These are phyloP conservation scores for Trypanosoma theileri DNA, from an alignment of 208 protist genomes.

Conservation along the genomic window DNA sequence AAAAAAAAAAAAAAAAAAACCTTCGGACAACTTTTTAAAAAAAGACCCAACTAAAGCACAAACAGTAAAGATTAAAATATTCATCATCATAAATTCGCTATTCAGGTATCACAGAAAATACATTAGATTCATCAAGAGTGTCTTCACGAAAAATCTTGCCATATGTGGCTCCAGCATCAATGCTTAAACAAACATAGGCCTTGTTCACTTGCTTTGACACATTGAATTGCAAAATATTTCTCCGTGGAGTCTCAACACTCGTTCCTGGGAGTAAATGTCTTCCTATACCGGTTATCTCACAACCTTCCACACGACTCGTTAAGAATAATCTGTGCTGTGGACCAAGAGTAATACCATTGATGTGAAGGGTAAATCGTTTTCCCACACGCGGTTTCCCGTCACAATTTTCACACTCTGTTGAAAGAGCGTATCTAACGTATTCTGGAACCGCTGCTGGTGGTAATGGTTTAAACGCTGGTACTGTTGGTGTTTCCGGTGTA, in stretches of 20 bases:
- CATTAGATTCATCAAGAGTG: constrained; percentile 1
- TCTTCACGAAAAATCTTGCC: constrained; percentile 19
- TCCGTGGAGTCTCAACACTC: constrained; percentile 4
- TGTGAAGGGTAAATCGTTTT: constrained; percentile 18
- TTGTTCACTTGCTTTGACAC: neutral
- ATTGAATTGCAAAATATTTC: constrained; percentile 15
- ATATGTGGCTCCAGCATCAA: constrained; percentile 18
- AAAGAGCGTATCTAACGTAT: constrained; percentile 23
- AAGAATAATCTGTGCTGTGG: constrained; percentile 15
- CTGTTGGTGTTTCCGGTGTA: neutral
- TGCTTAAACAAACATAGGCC: constrained; percentile 21
- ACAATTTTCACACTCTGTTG: constrained; percentile 25
- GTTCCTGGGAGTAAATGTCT: constrained; percentile 12
- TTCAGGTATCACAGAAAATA: constrained; percentile 2
- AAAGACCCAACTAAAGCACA: neutral
- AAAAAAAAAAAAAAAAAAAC: constrained; percentile 2
- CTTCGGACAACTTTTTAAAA: no score
- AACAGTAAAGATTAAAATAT: neutral
- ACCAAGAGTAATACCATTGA: constrained; percentile 15
- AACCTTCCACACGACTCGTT: constrained; percentile 20
- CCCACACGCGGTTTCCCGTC: constrained; percentile 7
- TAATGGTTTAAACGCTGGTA: neutral
- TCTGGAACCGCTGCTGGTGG: constrained; percentile 20
- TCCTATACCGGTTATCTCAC: neutral
- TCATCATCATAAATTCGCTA: neutral